phyloP scores from a whole-genome alignment of 495 filamentous ascomycete genomes.

The Filosporella fistucella region DNA sequence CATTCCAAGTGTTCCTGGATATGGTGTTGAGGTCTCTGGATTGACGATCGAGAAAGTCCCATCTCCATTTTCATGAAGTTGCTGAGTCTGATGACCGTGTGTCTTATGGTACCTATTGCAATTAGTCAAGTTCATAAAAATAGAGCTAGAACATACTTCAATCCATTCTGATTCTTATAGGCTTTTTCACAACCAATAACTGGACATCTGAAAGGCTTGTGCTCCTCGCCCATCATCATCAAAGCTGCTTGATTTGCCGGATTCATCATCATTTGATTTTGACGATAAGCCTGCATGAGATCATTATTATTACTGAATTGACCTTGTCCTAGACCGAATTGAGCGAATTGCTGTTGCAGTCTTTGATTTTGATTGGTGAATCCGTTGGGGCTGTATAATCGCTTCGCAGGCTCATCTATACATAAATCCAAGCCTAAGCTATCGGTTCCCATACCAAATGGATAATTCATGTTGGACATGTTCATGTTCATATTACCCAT shows the following conservation, averaged over 20 bases:
- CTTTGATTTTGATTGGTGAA: constrained; percentile 53
- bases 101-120: constrained; percentile 60
- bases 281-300: constrained; percentile 60
- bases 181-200: constrained; percentile 99
- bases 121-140: constrained; percentile 32
- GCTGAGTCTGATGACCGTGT: constrained; percentile 94
- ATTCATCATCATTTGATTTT: constrained; percentile 64
- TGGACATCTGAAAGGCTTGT: constrained; percentile 95
- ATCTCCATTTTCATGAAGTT: constrained; percentile 90
- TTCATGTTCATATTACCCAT: constrained; percentile 48
- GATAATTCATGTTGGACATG: constrained; percentile 33
- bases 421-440: constrained; percentile 55
- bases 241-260: constrained; percentile 19
- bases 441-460: constrained; percentile 24
- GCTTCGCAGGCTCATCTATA: constrained; percentile 94
- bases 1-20: constrained; percentile 96
- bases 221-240: constrained; percentile 62
- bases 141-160: constrained; percentile 61
- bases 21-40: constrained; percentile 87
- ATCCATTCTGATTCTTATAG: constrained; percentile 98
- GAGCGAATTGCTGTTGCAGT: constrained; percentile 56
- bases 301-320: constrained; percentile 73
- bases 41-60: constrained; percentile 98
- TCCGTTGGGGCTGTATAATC: constrained; percentile 80
- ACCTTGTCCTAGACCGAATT: constrained; percentile 60